A percentile compares a stretch with the other conserved stretches of the same genome.
These are phyloP conservation scores for Tremellales sp. DNA, from an alignment of 1,284 basidiomycete genomes.

Conservation along the genomic window DNA sequence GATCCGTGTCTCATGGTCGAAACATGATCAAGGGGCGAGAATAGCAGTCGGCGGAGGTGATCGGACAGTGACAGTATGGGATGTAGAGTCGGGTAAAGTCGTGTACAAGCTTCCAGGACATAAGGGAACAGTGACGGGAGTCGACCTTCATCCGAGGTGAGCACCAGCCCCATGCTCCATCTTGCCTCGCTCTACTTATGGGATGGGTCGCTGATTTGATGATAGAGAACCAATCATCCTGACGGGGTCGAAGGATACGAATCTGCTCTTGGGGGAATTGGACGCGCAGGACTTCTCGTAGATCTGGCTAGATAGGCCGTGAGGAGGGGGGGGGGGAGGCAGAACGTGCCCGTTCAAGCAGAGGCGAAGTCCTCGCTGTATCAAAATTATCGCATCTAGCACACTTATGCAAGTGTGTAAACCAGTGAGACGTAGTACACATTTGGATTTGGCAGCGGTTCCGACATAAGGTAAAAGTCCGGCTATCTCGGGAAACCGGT, in stretches of 20 bases:
- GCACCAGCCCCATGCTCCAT: too few relatives aligned
- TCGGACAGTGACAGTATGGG: conserved; percentile 78
- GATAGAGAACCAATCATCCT: conserved; percentile 81
- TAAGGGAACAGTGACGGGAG: conserved; percentile 84
- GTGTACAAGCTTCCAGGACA: conserved; percentile 90
- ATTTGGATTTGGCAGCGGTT: too few relatives aligned
- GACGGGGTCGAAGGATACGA: conserved; percentile 81
- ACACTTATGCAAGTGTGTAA: too few relatives aligned
- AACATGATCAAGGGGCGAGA: conserved; percentile 44
- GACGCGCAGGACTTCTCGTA: conserved; percentile 53
- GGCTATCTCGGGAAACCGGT: too few relatives aligned
- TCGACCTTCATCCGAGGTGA: conserved; percentile 67
- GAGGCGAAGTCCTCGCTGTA: too few relatives aligned
- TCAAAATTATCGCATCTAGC: too few relatives aligned
- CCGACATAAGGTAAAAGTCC: too few relatives aligned
- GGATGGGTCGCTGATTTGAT: not conserved
- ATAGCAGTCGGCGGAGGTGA: conserved; percentile 53
- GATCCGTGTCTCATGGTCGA: conserved; percentile 66
- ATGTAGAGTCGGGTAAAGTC: conserved; percentile 77
- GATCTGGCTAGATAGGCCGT: too few relatives aligned
- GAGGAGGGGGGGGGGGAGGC: too few relatives aligned
- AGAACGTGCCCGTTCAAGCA: too few relatives aligned
- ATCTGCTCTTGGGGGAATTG: conserved; percentile 83
- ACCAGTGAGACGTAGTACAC: too few relatives aligned
- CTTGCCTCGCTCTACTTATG: too few relatives aligned